phyloP scores from a whole-genome alignment of 2,329 filamentous ascomycete genomes.

The Emergomyces pasteurianus region DNA sequence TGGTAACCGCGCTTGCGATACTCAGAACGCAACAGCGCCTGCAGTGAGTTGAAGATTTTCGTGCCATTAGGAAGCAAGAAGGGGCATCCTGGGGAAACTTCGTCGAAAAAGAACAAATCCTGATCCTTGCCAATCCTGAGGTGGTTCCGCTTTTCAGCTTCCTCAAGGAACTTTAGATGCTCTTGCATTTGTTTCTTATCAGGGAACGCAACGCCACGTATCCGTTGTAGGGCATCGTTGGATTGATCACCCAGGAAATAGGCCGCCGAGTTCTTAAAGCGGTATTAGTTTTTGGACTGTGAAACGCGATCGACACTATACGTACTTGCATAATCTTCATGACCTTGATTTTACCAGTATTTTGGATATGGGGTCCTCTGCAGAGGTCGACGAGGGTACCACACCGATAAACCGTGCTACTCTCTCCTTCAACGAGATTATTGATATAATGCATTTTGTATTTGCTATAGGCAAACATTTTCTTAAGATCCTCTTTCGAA shows the following conservation, averaged over 20 bases:
- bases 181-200: constrained; percentile 92
- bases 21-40: constrained; percentile 68
- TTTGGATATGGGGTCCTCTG: constrained; percentile 84
- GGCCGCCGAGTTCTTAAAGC: constrained; percentile 54
- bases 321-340: constrained; percentile 77
- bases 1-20: constrained; percentile 91
- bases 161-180: constrained; percentile 88
- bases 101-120: constrained; percentile 95
- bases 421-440: constrained; percentile 83
- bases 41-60: constrained; percentile 82
- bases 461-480: constrained; percentile 97
- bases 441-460: constrained; percentile 98
- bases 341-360: constrained; percentile 86
- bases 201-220: constrained; percentile 93
- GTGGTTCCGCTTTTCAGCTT: constrained; percentile 96
- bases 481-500: constrained; percentile 79
- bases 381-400: constrained; percentile 92
- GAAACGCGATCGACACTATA: constrained; percentile 23
- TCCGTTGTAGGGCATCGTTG: constrained; percentile 91
- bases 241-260: constrained; percentile 91
- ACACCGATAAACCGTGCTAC: constrained; percentile 87
- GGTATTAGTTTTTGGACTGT: constrained; percentile 2
- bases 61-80: constrained; percentile 91
- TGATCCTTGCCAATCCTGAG: constrained; percentile 88
- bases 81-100: constrained; percentile 79